A percentile compares a stretch with the other conserved stretches of the same genome.
Evolutionary conservation across 768 basidiomycete species (phyloP).

Genomic region (Suillus plorans): DNA sequence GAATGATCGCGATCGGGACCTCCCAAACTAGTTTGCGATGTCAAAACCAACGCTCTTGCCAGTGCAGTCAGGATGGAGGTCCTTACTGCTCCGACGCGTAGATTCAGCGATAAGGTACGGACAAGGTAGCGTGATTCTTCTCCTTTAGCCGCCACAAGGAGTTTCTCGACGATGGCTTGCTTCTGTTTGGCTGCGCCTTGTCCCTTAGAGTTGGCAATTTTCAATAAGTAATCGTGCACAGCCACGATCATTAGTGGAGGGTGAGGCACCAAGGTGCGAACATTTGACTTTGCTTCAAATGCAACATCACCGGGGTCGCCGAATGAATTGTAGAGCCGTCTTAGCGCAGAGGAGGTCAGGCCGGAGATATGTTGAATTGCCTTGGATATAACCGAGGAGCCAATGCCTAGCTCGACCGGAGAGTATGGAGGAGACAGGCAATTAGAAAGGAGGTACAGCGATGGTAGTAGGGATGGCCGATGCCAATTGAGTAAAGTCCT

Average conservation of each 20-base stretch:
- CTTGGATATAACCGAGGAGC: constrained; percentile 63
- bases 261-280: constrained; percentile 73
- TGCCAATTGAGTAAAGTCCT: constrained; percentile 66
- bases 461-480: constrained; percentile 67
- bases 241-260: constrained; percentile 60
- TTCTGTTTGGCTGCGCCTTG: constrained; percentile 75
- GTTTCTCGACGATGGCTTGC: constrained; percentile 73
- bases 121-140: constrained; percentile 88
- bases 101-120: constrained; percentile 68
- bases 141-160: constrained; percentile 81
- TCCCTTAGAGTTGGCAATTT: constrained; percentile 69
- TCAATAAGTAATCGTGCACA: constrained; percentile 68
- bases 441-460: constrained; percentile 82
- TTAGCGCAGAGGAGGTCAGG: constrained; percentile 54
- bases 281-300: constrained; percentile 73
- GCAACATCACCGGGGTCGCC: constrained; percentile 92
- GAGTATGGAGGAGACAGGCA: constrained; percentile 75
- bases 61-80: constrained; percentile 79
- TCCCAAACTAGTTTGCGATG: constrained; percentile 35
- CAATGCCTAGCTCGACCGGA: constrained; percentile 68
- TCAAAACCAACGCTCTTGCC: constrained; percentile 74
- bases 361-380: constrained; percentile 76
- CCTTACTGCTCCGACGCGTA: constrained; percentile 87
- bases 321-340: constrained; percentile 62
- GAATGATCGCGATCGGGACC: constrained; percentile 21